A percentile compares a stretch with the other conserved stretches of the same genome.
Conservation (phyloP, 495 filamentous ascomycete species). For the Lichina pygmaea region DNA sequence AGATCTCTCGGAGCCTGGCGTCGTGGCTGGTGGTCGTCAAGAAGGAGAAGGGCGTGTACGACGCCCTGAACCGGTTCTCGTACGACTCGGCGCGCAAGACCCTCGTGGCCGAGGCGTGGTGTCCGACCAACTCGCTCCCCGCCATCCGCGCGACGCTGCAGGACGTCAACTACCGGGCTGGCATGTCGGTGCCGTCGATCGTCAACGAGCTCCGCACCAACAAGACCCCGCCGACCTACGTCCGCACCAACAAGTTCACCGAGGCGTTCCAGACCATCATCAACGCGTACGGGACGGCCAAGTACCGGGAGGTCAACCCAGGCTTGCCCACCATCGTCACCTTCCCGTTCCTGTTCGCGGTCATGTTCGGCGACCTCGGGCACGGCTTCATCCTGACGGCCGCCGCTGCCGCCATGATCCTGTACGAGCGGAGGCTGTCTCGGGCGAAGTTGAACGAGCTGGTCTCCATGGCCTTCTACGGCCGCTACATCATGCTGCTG, state of each 20-base stretch:
- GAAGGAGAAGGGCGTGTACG: constrained; percentile 97
- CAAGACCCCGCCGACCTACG: constrained; percentile 88
- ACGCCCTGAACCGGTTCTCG: constrained; percentile 84
- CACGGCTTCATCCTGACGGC: constrained; percentile 69
- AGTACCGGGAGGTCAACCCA: constrained; percentile 93
- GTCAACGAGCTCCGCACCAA: constrained; percentile 90
- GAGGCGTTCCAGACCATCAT: constrained; percentile 97
- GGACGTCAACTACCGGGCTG: constrained; percentile 88
- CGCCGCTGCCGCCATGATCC: constrained; percentile 71
- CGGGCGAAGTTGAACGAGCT: constrained; percentile 75
- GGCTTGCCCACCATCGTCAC: constrained; percentile 84
- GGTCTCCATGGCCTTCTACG: constrained; percentile 94
- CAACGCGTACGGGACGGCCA: constrained; percentile 89
- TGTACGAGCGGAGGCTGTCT: constrained; percentile 62
- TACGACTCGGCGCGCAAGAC: constrained; percentile 92
- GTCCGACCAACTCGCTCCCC: constrained; percentile 71
- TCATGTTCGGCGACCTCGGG: constrained; percentile 96
- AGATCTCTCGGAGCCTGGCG: constrained; percentile 68
- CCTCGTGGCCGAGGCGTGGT: constrained; percentile 92
- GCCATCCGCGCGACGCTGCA: constrained; percentile 85
- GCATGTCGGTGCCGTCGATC: constrained; percentile 83
- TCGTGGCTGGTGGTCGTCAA: constrained; percentile 91
- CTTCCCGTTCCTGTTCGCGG: constrained; percentile 93
- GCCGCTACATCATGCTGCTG: constrained; percentile 92
- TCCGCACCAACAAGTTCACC: constrained; percentile 94